Conservation (phyloP, 306 rosid species). For the Vicia villosa region DNA sequence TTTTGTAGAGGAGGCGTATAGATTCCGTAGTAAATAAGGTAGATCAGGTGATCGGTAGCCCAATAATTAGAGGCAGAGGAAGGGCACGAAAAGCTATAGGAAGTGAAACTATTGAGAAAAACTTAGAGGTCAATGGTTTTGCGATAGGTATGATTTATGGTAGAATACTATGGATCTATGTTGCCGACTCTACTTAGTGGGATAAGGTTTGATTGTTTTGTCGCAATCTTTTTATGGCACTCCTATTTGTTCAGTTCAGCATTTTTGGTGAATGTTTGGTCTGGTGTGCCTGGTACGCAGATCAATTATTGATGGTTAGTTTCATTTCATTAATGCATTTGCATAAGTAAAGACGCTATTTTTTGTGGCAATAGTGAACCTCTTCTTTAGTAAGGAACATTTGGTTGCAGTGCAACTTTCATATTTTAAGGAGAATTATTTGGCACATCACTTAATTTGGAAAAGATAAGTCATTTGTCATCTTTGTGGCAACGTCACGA, state of each 20-base stretch:
- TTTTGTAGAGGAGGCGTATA: background rate
- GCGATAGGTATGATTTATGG: background rate
- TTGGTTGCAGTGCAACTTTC: background rate
- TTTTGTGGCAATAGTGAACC: background rate
- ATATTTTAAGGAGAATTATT: background rate
- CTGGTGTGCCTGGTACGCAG: background rate
- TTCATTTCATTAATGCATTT: background rate
- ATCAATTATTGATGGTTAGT: background rate
- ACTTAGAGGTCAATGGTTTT: background rate
- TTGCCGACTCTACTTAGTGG: background rate
- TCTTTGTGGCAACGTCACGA: background rate
- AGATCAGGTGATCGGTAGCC: background rate
- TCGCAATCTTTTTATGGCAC: background rate
- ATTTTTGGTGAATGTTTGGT: background rate
- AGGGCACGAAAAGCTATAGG: background rate
- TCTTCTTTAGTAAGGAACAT: conserved; percentile 1
- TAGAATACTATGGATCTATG: background rate
- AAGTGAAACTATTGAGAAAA: background rate
- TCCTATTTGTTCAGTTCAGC: background rate
- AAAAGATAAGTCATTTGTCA: background rate
- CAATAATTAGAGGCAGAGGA: background rate
- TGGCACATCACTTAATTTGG: background rate
- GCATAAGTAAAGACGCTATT: background rate
- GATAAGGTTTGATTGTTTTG: background rate
- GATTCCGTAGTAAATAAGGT: background rate